phyloP scores from a whole-genome alignment of 2,329 filamentous ascomycete genomes.

The Aspergillus intermedius region DNA sequence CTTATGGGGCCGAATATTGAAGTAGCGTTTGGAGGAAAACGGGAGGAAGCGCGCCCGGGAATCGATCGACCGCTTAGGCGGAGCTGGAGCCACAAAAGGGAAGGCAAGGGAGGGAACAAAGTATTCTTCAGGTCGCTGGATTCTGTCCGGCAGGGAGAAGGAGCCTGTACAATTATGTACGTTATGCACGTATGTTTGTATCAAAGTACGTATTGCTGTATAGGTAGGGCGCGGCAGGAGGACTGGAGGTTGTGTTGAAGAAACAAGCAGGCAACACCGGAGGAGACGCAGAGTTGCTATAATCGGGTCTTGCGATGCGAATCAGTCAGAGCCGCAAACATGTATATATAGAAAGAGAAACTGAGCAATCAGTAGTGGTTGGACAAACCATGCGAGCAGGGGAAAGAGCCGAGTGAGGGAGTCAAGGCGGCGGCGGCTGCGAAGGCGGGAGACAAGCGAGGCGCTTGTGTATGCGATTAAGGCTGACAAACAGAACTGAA shows the following conservation, averaged over 20 bases:
- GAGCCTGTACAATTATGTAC: no score
- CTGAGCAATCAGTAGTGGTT: constrained; percentile 1
- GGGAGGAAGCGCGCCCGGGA: background rate
- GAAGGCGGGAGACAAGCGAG: constrained; percentile 5
- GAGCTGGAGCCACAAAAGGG: constrained; percentile 10
- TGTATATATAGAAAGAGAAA: background rate
- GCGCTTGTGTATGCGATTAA: background rate
- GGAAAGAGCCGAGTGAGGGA: background rate
- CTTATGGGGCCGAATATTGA: background rate
- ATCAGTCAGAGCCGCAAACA: no score
- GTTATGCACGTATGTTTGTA: no score
- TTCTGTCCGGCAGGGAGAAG: no score
- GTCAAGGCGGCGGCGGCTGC: constrained; percentile 9
- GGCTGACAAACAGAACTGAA: background rate
- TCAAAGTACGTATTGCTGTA: no score
- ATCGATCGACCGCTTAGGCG: constrained; percentile 8
- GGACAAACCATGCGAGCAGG: constrained; percentile 1
- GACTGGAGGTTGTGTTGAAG: background rate
- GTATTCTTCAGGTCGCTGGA: no score
- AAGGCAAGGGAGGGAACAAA: constrained; percentile 12
- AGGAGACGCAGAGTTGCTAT: no score
- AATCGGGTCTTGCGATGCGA: no score
- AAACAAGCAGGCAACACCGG: background rate
- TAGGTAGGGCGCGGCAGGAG: no score
- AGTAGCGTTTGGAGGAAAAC: constrained; percentile 9